Percentiles rank a stretch among this genome's conserved stretches.
phyloP scores from a whole-genome alignment of 768 basidiomycete species.

The Suillus luteus region DNA sequence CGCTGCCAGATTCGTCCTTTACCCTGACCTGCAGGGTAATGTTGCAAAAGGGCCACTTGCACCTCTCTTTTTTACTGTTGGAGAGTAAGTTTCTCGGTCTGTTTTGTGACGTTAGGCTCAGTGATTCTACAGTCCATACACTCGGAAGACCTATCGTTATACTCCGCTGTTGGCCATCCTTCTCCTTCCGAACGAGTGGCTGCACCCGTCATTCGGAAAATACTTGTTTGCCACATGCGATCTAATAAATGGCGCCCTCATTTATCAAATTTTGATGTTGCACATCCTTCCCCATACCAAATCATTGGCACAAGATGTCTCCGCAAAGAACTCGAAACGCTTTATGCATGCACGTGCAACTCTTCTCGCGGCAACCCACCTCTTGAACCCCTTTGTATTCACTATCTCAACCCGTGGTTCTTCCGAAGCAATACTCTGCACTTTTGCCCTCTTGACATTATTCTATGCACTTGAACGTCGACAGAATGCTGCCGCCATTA shows the following conservation, averaged over 20 bases:
- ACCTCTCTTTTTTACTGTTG: constrained; percentile 46
- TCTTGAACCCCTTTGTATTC: constrained; percentile 93
- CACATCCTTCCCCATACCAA: constrained; percentile 38
- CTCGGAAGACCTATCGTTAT: constrained; percentile 91
- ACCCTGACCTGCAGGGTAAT: constrained; percentile 48
- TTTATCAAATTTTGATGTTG: constrained; percentile 60
- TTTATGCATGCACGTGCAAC: constrained; percentile 41
- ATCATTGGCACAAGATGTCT: constrained; percentile 5
- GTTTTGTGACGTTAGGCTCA: constrained; percentile 14
- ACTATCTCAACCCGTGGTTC: constrained; percentile 97
- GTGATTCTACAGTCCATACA: constrained; percentile 69
- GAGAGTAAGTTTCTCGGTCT: constrained; percentile 65
- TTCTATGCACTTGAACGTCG: constrained; percentile 55
- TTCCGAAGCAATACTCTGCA: constrained; percentile 84
- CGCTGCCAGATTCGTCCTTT: constrained; percentile 71
- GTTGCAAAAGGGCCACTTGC: constrained; percentile 63
- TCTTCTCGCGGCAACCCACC: constrained; percentile 68
- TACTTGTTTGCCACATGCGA: constrained; percentile 85
- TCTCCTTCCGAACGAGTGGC: constrained; percentile 74
- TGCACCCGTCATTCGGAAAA: constrained; percentile 91
- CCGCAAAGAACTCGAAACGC: constrained; percentile 12
- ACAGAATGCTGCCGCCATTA: constrained; percentile 68
- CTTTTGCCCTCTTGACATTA: constrained; percentile 74
- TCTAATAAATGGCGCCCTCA: constrained; percentile 73
- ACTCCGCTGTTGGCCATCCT: constrained; percentile 89